Evolutionary conservation across 805 yeast species (phyloP).

Genomic region (Blastobotrys attinorum): DNA sequence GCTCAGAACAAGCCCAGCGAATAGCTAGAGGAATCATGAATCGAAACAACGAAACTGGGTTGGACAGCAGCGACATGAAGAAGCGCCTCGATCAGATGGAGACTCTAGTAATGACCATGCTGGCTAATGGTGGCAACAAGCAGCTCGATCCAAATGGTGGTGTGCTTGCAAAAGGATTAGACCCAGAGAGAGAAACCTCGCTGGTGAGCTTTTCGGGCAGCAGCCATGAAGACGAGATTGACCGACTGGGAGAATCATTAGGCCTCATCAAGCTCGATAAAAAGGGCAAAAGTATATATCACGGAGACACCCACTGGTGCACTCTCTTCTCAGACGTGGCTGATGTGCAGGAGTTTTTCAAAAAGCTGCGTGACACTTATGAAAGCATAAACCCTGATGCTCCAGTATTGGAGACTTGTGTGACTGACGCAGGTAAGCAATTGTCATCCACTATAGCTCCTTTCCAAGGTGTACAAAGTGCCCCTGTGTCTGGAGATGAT

Average conservation of each 20-base stretch:
- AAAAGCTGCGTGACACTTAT: slow-evolving; percentile 1
- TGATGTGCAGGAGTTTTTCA: slow-evolving; percentile 18
- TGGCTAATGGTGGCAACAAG: slow-evolving; percentile 1
- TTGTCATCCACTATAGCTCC: background rate
- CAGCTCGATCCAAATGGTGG: background rate
- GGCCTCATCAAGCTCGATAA: slow-evolving; percentile 30
- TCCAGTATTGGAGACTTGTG: background rate
- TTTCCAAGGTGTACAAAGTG: slow-evolving; percentile 4
- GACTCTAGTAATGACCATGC: slow-evolving; percentile 20
- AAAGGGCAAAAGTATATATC: slow-evolving; percentile 27
- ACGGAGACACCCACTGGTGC: slow-evolving; percentile 31
- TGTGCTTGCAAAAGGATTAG: background rate
- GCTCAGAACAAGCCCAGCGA: background rate
- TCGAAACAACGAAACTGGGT: background rate
- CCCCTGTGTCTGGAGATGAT: slow-evolving; percentile 11
- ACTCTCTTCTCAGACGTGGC: slow-evolving; percentile 24
- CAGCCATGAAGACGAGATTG: slow-evolving; percentile 9
- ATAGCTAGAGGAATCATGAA: background rate
- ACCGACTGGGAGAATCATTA: slow-evolving; percentile 22
- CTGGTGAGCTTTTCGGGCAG: background rate
- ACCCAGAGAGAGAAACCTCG: background rate
- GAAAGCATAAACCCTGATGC: slow-evolving; percentile 4
- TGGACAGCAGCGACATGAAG: slow-evolving; percentile 17
- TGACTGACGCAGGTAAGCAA: background rate
- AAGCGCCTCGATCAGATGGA: slow-evolving; percentile 25